A percentile compares a stretch with the other conserved stretches of the same genome.
These are phyloP conservation scores for Suhomyces canberraensis DNA, from an alignment of 805 yeast species.

Conservation along the genomic window DNA sequence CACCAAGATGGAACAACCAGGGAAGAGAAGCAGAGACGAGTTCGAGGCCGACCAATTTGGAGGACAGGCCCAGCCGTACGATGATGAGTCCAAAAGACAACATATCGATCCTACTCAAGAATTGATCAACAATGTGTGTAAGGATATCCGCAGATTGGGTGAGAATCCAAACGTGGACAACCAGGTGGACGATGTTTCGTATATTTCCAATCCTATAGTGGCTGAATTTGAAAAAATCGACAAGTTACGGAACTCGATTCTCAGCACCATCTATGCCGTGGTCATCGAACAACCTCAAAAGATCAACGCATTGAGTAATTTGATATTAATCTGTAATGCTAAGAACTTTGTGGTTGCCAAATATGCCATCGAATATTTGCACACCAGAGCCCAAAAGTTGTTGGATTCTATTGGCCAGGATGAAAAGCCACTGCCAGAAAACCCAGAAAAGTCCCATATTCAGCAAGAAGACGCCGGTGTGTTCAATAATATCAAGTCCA, in stretches of 20 bases:
- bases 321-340: constrained; percentile 64
- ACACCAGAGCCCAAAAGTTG: constrained; percentile 56
- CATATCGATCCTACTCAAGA: constrained; percentile 41
- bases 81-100: constrained; percentile 33
- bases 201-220: constrained; percentile 63
- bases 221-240: constrained; percentile 64
- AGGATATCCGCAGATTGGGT: constrained; percentile 43
- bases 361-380: constrained; percentile 65
- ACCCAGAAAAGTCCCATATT: constrained; percentile 13
- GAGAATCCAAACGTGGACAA: constrained; percentile 38
- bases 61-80: constrained; percentile 1
- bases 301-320: constrained; percentile 63
- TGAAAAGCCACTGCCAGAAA: constrained; percentile 10
- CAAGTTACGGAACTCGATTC: constrained; percentile 53
- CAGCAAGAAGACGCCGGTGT: constrained; percentile 44
- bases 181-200: constrained; percentile 53
- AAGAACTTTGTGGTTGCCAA: constrained; percentile 64
- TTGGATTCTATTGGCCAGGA: constrained; percentile 32
- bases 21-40: constrained; percentile 31
- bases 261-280: constrained; percentile 65
- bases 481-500: constrained; percentile 69
- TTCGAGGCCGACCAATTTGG: constrained; percentile 18
- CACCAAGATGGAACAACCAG: constrained; percentile 14
- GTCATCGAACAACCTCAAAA: constrained; percentile 90
- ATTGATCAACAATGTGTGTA: constrained; percentile 41